These are phyloP conservation scores for Salinomyces thailandicus DNA, from an alignment of 2,329 filamentous ascomycete genomes.

Conservation along the genomic window DNA sequence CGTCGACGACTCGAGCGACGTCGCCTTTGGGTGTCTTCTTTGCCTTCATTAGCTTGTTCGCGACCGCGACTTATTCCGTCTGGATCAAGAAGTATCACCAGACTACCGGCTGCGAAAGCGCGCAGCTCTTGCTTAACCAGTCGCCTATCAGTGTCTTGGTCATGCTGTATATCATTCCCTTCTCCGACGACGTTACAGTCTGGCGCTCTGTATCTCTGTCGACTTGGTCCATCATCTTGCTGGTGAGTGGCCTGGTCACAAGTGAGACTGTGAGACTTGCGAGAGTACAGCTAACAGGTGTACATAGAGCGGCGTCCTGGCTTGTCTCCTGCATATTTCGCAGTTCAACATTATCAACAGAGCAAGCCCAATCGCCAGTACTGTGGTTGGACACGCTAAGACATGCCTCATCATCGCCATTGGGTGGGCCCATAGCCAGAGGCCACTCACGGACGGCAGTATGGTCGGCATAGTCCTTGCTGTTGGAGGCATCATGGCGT, in stretches of 20 bases:
- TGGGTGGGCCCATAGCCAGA: conserved; percentile 21
- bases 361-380: conserved; percentile 25
- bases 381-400: conserved; percentile 27
- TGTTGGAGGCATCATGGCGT: conserved; percentile 24
- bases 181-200: conserved; percentile 52
- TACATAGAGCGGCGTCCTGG: conserved; percentile 50
- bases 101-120: conserved; percentile 55
- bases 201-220: conserved; percentile 40
- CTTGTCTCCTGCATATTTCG: conserved; percentile 49
- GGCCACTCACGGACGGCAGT: conserved; percentile 18
- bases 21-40: conserved; percentile 52
- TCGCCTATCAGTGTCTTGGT: conserved; percentile 52
- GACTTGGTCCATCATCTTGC: conserved; percentile 39
- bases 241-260: conserved; percentile 34
- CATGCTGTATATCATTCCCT: conserved; percentile 56
- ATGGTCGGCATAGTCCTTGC: conserved; percentile 22
- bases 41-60: conserved; percentile 53
- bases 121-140: conserved; percentile 60
- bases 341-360: conserved; percentile 27
- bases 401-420: conserved; percentile 24
- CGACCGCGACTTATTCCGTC: conserved; percentile 57
- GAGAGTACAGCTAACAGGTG: neutral
- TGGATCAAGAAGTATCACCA: conserved; percentile 58
- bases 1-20: conserved; percentile 39
- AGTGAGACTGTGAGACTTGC: neutral